Evolutionary conservation across 352 stramenopile genomes (phyloP).

Genomic region (Peronospora belbahrii): DNA sequence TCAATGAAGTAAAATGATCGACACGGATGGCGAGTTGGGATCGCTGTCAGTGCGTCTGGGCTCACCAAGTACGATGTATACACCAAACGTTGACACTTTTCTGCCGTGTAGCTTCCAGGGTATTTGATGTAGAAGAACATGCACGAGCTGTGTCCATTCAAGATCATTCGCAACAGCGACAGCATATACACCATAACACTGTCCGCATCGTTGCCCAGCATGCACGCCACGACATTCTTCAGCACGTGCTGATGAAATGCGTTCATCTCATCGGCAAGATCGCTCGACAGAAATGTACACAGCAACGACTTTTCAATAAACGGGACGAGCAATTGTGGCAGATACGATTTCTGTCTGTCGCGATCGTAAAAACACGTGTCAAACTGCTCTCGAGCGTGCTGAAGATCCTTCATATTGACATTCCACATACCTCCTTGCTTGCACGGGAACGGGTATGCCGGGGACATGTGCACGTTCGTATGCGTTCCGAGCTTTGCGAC

Average conservation of each 20-base stretch:
- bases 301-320: constrained; percentile 72
- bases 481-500: constrained; percentile 64
- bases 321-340: constrained; percentile 48
- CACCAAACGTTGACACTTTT: constrained; percentile 58
- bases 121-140: constrained; percentile 86
- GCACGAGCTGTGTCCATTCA: constrained; percentile 68
- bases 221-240: constrained; percentile 67
- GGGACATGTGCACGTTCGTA: constrained; percentile 71
- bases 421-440: constrained; percentile 71
- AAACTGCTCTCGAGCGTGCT: constrained; percentile 56
- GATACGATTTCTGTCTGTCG: constrained; percentile 39
- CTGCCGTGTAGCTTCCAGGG: constrained; percentile 42
- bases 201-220: constrained; percentile 38
- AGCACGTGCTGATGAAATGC: constrained; percentile 71
- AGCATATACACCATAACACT: constrained; percentile 40
- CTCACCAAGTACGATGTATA: constrained; percentile 71
- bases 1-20: constrained; percentile 79
- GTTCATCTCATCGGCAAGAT: constrained; percentile 72
- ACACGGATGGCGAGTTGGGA: constrained; percentile 61
- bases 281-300: constrained; percentile 55
- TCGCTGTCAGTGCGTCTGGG: constrained; percentile 39
- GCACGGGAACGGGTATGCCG: constrained; percentile 66
- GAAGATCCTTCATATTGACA: constrained; percentile 52
- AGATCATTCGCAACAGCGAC: constrained; percentile 63
- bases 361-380: constrained; percentile 64